A percentile compares a stretch with the other conserved stretches of the same genome.
phyloP scores from a whole-genome alignment of 495 filamentous ascomycete species.

The Penicillium verhagenii region DNA sequence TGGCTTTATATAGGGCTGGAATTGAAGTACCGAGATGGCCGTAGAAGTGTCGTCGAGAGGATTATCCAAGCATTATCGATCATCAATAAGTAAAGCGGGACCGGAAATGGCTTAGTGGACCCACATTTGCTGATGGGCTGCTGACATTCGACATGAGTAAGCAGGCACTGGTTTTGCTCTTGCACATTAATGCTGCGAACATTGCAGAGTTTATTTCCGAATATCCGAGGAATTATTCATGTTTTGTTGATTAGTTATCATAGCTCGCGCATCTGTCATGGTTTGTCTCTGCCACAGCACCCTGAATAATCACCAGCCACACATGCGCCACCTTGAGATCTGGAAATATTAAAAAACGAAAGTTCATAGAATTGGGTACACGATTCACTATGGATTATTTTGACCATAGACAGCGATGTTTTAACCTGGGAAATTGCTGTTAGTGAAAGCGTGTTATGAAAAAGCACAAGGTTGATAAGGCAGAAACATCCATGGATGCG shows the following conservation, averaged over 20 bases:
- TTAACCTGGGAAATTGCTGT: too few relatives aligned
- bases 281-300: too few relatives aligned
- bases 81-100: slow-evolving; percentile 6
- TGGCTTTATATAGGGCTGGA: slow-evolving; percentile 7
- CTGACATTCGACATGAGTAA: not conserved
- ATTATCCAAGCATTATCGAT: slow-evolving; percentile 25
- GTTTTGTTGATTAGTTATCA: too few relatives aligned
- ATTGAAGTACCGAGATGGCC: slow-evolving; percentile 5
- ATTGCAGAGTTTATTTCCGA: too few relatives aligned
- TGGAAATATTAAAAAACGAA: not conserved
- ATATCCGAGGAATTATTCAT: too few relatives aligned
- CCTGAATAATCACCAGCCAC: not conserved
- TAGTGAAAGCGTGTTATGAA: too few relatives aligned
- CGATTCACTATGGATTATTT: not conserved
- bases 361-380: not conserved
- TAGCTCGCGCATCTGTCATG: too few relatives aligned
- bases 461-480: too few relatives aligned
- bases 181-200: too few relatives aligned
- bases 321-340: not conserved
- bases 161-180: too few relatives aligned
- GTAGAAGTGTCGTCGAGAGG: slow-evolving; percentile 10
- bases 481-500: not conserved
- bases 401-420: too few relatives aligned
- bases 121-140: slow-evolving; percentile 2
- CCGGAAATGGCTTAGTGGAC: not conserved